Conservation (phyloP, 2,329 filamentous ascomycete species). For the Pseudofabraea citricarpa region DNA sequence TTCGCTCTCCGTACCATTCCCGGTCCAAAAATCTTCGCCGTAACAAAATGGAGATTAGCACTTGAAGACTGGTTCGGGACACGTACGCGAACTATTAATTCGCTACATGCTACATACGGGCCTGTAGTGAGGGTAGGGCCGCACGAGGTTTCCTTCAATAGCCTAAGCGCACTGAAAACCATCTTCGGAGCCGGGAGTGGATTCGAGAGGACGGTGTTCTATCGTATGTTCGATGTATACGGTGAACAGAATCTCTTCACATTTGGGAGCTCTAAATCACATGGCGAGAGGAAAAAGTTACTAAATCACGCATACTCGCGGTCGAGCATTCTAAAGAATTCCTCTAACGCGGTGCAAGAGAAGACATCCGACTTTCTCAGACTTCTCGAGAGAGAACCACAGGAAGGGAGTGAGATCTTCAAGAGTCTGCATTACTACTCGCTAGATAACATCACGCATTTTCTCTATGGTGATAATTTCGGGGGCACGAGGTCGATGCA, state of each 20-base stretch:
- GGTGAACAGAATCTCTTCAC: constrained; percentile 46
- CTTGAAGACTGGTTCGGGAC: constrained; percentile 13
- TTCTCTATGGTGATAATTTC: constrained; percentile 39
- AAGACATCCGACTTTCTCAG: constrained; percentile 36
- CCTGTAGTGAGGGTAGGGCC: constrained; percentile 17
- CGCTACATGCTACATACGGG: constrained; percentile 13
- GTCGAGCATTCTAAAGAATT: constrained; percentile 33
- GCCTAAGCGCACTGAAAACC: constrained; percentile 37
- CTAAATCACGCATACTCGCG: constrained; percentile 50
- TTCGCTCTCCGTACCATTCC: constrained; percentile 8
- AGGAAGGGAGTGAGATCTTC: constrained; percentile 39
- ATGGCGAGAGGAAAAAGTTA: constrained; percentile 45
- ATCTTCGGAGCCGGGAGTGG: constrained; percentile 48
- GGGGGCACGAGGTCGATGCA: constrained; percentile 39
- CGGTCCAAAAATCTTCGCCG: constrained; percentile 12
- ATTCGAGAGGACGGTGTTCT: constrained; percentile 43
- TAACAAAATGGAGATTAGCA: constrained; percentile 14
- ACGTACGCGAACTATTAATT: constrained; percentile 11
- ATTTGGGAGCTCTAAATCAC: constrained; percentile 35
- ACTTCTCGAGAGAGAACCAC: constrained; percentile 32
- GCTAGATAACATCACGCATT: constrained; percentile 46
- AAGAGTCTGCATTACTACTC: constrained; percentile 46
- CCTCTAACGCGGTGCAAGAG: constrained; percentile 29
- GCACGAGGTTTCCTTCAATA: constrained; percentile 24
- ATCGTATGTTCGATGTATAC: constrained; percentile 49